Conservation (phyloP, 306 rosid genomes). For the Neltuma alba region DNA sequence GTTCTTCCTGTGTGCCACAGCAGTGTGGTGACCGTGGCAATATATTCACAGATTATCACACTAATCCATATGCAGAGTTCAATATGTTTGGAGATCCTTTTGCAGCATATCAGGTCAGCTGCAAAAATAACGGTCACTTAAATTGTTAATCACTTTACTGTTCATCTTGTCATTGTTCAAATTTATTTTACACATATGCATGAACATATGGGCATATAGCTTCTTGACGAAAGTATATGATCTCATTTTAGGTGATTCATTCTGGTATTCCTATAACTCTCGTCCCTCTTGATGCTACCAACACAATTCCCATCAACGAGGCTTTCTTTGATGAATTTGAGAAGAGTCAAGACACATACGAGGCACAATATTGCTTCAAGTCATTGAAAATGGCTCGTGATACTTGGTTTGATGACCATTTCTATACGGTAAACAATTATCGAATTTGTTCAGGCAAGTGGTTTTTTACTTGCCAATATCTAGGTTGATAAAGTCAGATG, state of each 20-base stretch:
- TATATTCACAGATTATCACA: conserved; percentile 60
- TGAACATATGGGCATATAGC: not conserved
- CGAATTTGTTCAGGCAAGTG: not conserved
- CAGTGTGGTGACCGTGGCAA: conserved; percentile 88
- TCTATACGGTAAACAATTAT: conserved; percentile 62
- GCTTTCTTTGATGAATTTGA: conserved; percentile 73
- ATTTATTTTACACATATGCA: not conserved
- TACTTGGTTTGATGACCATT: conserved; percentile 66
- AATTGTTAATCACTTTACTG: not conserved
- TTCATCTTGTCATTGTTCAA: conserved; percentile 2
- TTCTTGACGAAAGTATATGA: conserved; percentile 14
- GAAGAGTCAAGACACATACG: conserved; percentile 65
- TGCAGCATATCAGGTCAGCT: conserved; percentile 82
- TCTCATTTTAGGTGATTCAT: conserved; percentile 75
- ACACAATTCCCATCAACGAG: conserved; percentile 76
- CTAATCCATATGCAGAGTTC: conserved; percentile 93
- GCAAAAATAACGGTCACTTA: not conserved
- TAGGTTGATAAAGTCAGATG: conserved; percentile 2
- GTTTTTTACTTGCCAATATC: not conserved
- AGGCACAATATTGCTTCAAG: conserved; percentile 82
- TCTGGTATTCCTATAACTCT: conserved; percentile 88
- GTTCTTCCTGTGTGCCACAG: conserved; percentile 54
- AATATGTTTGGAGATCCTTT: conserved; percentile 93
- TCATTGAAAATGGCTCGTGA: conserved; percentile 87
- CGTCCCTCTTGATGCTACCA: conserved; percentile 91